Conservation (phyloP, 306 rosid genomes). For the Luffa aegyptiaca region DNA sequence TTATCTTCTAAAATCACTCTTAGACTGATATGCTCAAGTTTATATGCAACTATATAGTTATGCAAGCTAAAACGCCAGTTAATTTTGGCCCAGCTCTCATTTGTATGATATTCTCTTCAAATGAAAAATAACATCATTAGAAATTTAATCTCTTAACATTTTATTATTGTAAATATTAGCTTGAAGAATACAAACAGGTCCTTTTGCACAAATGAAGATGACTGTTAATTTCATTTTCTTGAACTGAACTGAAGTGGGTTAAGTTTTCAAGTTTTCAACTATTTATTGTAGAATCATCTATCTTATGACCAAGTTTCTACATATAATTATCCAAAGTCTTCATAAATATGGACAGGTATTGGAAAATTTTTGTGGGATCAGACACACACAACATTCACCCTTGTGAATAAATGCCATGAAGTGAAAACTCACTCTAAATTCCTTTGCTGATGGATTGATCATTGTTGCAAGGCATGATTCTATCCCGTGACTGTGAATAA, state of each 20-base stretch:
- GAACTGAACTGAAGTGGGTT: not conserved
- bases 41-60: not conserved
- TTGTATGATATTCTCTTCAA: not conserved
- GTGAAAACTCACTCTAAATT: slow-evolving; percentile 69
- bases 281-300: not conserved
- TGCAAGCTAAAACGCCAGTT: not conserved
- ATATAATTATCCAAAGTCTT: not conserved
- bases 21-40: not conserved
- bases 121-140: not conserved
- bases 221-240: not conserved
- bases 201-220: not conserved
- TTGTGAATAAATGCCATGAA: not conserved
- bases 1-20: not conserved
- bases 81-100: not conserved
- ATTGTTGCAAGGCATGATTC: slow-evolving; percentile 89
- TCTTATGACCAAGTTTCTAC: not conserved
- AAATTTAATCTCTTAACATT: not conserved
- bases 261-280: not conserved
- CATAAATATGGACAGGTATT: too few species aligned
- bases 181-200: not conserved
- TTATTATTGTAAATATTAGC: not conserved
- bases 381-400: not conserved
- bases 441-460: slow-evolving; percentile 75
- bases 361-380: not conserved
- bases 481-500: slow-evolving; percentile 81